phyloP scores from a whole-genome alignment of 2,329 filamentous ascomycete genomes.

The Arachnomyces sp. region DNA sequence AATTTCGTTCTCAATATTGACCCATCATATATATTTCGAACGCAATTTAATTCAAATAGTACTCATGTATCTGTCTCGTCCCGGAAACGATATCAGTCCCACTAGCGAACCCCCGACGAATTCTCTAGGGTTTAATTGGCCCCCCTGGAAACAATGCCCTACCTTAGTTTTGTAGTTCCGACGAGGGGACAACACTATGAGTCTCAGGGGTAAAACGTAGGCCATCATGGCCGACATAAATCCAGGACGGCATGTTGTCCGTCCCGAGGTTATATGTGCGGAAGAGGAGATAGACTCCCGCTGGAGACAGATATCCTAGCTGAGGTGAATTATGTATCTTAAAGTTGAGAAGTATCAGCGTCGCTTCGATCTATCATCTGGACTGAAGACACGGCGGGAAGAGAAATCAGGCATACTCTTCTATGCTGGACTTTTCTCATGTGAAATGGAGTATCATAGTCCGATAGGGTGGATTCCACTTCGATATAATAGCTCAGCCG shows the following conservation, averaged over 20 bases:
- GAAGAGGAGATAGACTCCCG: not conserved
- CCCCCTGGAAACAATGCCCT: too few relatives aligned
- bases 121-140: too few relatives aligned
- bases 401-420: not conserved
- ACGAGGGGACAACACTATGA: conserved; percentile 1
- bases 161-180: too few relatives aligned
- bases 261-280: not conserved
- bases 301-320: not conserved
- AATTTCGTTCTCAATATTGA: too few relatives aligned
- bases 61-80: too few relatives aligned
- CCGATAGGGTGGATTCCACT: not conserved
- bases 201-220: not conserved
- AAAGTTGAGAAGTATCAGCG: not conserved
- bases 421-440: not conserved
- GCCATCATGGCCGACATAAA: not conserved
- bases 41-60: too few relatives aligned
- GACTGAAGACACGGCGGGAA: not conserved
- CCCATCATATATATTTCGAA: too few relatives aligned
- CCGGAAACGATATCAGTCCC: too few relatives aligned
- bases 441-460: not conserved
- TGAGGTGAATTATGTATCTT: not conserved
- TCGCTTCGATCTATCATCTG: not conserved
- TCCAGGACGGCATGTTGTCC: not conserved
- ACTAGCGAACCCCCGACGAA: too few relatives aligned
- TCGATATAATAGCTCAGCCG: not conserved